Conservation (phyloP, 441 rosid genomes). For the Mallotus repandus region DNA sequence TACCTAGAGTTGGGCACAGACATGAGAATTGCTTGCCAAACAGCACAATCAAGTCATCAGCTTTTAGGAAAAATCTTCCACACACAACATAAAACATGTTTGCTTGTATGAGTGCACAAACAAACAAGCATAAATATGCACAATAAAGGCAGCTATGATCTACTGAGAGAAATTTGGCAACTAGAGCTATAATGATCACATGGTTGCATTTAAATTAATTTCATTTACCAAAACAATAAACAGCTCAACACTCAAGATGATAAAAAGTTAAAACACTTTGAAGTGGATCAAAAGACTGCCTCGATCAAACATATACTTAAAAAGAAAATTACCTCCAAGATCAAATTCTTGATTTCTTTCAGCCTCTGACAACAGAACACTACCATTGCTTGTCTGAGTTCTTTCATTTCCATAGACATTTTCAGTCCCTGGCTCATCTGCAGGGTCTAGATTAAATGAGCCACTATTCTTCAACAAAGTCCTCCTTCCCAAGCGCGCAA, state of each 20-base stretch:
- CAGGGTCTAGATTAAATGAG: slow-evolving; percentile 40
- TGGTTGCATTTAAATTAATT: background rate
- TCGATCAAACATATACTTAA: background rate
- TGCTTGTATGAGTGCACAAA: background rate
- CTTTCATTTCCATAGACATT: slow-evolving; percentile 62
- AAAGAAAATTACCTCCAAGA: slow-evolving; percentile 47
- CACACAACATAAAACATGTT: background rate
- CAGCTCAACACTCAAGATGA: background rate
- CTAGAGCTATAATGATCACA: background rate
- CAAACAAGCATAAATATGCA: background rate
- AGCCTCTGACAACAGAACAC: slow-evolving; percentile 42
- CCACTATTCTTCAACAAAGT: slow-evolving; percentile 43
- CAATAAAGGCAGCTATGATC: background rate
- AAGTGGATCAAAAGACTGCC: background rate
- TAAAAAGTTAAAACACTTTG: background rate
- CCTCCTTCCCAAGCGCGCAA: slow-evolving; percentile 63
- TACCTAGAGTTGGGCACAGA: no score
- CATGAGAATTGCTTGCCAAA: background rate
- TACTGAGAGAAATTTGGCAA: background rate
- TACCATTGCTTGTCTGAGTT: slow-evolving; percentile 51
- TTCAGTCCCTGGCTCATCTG: slow-evolving; percentile 49
- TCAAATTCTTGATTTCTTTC: slow-evolving; percentile 43
- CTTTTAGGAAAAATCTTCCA: background rate
- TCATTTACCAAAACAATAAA: background rate
- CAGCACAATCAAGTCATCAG: background rate